Evolutionary conservation across 2,329 filamentous ascomycete genomes (phyloP).

Genomic region (Aspergillus chevalieri): DNA sequence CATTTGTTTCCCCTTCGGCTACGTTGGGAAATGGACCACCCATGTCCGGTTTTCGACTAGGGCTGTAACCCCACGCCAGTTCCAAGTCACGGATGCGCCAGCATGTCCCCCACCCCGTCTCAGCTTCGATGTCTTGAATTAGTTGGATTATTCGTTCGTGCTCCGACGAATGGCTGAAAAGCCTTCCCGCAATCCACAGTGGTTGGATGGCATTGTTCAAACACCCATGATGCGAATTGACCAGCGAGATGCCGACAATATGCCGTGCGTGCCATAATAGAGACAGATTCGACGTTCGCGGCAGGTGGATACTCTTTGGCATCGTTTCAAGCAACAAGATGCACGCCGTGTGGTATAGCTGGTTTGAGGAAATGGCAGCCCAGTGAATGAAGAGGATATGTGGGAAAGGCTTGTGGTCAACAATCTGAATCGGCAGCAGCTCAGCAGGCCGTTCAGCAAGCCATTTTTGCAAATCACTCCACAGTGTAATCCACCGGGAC

Average conservation of each 20-base stretch:
- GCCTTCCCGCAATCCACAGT: constrained; percentile 50
- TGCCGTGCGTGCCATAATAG: constrained; percentile 51
- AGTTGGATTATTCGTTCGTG: constrained; percentile 30
- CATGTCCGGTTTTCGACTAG: no score
- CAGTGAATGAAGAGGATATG: constrained; percentile 49
- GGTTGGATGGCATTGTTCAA: constrained; percentile 55
- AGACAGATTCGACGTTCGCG: constrained; percentile 26
- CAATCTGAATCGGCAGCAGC: constrained; percentile 41
- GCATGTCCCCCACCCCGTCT: constrained; percentile 49
- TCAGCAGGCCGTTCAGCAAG: constrained; percentile 41
- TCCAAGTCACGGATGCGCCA: constrained; percentile 52
- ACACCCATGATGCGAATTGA: constrained; percentile 52
- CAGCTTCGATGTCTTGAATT: constrained; percentile 46
- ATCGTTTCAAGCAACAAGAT: constrained; percentile 46
- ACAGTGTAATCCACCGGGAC: constrained; percentile 44
- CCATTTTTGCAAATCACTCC: constrained; percentile 49
- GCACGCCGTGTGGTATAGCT: constrained; percentile 53
- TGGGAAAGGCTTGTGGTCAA: constrained; percentile 44
- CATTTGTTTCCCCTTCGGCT: background rate
- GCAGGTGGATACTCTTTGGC: constrained; percentile 28
- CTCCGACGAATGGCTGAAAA: constrained; percentile 48
- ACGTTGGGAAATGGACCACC: constrained; percentile 1
- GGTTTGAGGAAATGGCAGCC: constrained; percentile 53
- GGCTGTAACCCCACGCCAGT: constrained; percentile 23
- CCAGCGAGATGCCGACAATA: constrained; percentile 51